Evolutionary conservation across 1,284 basidiomycete species (phyloP).

Genomic region (Stygiomarasmius scandens): DNA sequence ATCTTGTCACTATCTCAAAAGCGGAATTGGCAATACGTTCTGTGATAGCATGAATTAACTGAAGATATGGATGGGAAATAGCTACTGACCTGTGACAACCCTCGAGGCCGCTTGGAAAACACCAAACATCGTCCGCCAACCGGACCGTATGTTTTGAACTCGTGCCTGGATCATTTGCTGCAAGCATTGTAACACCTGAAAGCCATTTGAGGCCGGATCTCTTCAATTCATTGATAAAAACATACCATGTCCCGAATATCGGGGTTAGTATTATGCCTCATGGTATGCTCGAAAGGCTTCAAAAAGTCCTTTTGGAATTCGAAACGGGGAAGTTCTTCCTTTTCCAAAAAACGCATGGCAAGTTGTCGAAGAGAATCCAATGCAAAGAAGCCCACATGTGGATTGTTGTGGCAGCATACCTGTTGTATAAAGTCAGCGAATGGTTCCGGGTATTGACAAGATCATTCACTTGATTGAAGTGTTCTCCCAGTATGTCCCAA

Average conservation of each 20-base stretch:
- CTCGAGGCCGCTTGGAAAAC: slow-evolving; percentile 96
- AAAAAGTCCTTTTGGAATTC: slow-evolving; percentile 99
- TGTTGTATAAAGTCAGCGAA: slow-evolving; percentile 11
- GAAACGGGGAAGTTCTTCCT: slow-evolving; percentile 97
- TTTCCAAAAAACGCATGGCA: slow-evolving; percentile 98
- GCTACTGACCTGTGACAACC: slow-evolving; percentile 77
- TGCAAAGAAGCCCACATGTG: slow-evolving; percentile 96
- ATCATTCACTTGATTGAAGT: slow-evolving; percentile 89
- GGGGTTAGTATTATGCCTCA: slow-evolving; percentile 94
- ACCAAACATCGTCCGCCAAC: slow-evolving; percentile 99
- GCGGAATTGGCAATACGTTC: slow-evolving; percentile 94
- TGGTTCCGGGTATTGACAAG: background rate
- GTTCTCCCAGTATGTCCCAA: slow-evolving; percentile 97
- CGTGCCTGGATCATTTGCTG: slow-evolving; percentile 99
- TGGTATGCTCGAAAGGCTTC: slow-evolving; percentile 97
- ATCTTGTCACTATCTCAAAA: slow-evolving; percentile 92
- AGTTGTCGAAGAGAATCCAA: slow-evolving; percentile 97
- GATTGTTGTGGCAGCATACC: slow-evolving; percentile 99
- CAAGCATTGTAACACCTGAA: slow-evolving; percentile 91
- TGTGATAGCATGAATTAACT: slow-evolving; percentile 27
- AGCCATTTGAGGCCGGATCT: background rate
- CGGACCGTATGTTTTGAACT: slow-evolving; percentile 94
- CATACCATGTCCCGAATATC: slow-evolving; percentile 96
- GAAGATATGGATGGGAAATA: background rate
- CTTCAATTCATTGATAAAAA: background rate